Percentiles rank a stretch among this genome's conserved stretches.
phyloP scores from a whole-genome alignment of 306 rosid genomes.

The Chamaecrista fasciculata region DNA sequence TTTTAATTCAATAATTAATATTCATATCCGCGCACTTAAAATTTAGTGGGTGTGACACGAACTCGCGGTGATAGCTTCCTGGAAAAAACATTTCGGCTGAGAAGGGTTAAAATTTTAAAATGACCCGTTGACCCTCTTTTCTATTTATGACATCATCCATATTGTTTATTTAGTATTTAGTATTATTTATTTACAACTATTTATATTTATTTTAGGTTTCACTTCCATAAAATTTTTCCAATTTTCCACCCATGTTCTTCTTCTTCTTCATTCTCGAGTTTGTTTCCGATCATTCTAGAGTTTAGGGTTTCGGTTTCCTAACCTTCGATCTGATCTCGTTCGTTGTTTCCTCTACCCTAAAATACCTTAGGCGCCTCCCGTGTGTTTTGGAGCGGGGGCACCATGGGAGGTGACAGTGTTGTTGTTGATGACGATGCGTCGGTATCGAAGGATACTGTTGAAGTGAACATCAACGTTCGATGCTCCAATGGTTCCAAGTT shows the following conservation, averaged over 20 bases:
- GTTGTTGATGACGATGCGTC: not conserved
- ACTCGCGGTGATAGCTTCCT: not conserved
- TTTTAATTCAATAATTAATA: too few species aligned
- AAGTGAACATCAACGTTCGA: conserved; percentile 42
- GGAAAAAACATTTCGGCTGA: not conserved
- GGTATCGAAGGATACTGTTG: conserved; percentile 26
- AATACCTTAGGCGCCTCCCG: conserved; percentile 9
- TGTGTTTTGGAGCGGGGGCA: not conserved
- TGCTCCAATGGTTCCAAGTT: conserved; percentile 52
- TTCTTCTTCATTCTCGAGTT: not conserved
- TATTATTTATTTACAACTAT: not conserved
- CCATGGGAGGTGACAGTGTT: conserved; percentile 35
- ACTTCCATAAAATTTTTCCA: not conserved
- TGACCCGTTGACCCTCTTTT: not conserved
- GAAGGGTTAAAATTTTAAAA: not conserved
- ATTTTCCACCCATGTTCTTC: not conserved
- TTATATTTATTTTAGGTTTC: not conserved
- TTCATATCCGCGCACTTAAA: too few species aligned
- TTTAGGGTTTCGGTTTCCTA: conserved; percentile 1
- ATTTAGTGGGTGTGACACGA: not conserved
- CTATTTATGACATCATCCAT: not conserved
- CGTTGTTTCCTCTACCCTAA: not conserved
- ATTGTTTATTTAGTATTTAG: too few species aligned
- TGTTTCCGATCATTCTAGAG: not conserved
- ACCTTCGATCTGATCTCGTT: not conserved